Evolutionary conservation across 176 grass and related monocot genomes (phyloP).

Genomic region (Dendrocalamus sinicus): DNA sequence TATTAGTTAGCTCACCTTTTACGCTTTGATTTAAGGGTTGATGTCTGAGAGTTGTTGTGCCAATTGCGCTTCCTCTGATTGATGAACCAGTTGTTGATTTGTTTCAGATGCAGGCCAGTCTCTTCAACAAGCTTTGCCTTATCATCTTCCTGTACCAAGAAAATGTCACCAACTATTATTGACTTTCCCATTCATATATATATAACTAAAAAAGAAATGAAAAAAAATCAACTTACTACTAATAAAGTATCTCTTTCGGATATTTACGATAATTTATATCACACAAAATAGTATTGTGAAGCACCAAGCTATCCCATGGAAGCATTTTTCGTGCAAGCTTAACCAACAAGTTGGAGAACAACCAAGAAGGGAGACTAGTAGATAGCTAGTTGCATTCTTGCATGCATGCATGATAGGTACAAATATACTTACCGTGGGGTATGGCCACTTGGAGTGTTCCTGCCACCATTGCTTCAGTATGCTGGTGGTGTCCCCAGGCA

Average conservation of each 20-base stretch:
- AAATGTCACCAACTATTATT: slow-evolving; percentile 23
- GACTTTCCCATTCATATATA: background rate
- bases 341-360: slow-evolving; percentile 46
- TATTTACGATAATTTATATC: background rate
- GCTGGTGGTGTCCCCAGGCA: slow-evolving; percentile 96
- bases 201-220: background rate
- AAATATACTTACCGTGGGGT: slow-evolving; percentile 87
- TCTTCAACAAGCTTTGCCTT: slow-evolving; percentile 98
- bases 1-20: slow-evolving; percentile 62
- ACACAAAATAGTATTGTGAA: slow-evolving; percentile 10
- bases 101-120: slow-evolving; percentile 95
- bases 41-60: slow-evolving; percentile 94
- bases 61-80: slow-evolving; percentile 99
- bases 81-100: slow-evolving; percentile 99
- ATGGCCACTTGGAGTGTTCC: slow-evolving; percentile 98
- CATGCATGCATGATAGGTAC: slow-evolving; percentile 50
- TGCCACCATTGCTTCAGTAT: slow-evolving; percentile 99
- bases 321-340: slow-evolving; percentile 32
- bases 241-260: background rate
- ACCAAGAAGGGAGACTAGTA: slow-evolving; percentile 31
- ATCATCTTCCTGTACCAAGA: slow-evolving; percentile 82
- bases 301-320: background rate
- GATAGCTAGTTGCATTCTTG: slow-evolving; percentile 55
- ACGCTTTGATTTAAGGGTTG: slow-evolving; percentile 97
- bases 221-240: background rate